Base-by-base conservation (phyloP, 2,329 filamentous ascomycete genomes). In the Fusarium sp. region DNA sequence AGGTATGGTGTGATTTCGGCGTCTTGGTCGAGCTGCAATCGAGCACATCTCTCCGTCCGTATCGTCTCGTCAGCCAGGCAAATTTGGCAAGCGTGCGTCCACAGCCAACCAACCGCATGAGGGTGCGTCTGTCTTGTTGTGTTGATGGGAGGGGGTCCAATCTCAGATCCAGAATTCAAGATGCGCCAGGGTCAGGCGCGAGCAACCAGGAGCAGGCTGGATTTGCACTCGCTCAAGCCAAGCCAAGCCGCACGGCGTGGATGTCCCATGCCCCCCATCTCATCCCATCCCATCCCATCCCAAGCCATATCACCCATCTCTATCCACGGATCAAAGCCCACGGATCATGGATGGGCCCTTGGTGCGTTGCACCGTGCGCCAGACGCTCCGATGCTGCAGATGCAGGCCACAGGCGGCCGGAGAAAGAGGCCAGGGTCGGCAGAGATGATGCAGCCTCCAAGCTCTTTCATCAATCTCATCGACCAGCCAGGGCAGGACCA, bases 1-100 rank as follows among this genome's bases (percentile, higher is more conserved):
- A 60, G 68, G 63, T 68, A 77, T 78, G 77, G 77, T 78, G 77
- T 78, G 76, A 78, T 73, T 76, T 68, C 32, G 66, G 67, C 67
- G 64, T 57, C 64, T 74, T 72, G 76, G 69, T 66, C 67, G 69
- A 70, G 73, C 64, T 70, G 64, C 66, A 69, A 61, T 72, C 71
- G 67, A 70, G 45, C 58, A 69, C 58, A 64, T 43, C 61, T 71
- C 39, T 57, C 57, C 71, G 23, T 72, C 64, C 62, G 65, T 77
- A 76, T 75, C 66, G 66, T 65, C 66, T 75, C 66, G 67, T 65
- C 66, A 71, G 58, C 41, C 70, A 78, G 70, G 68, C 67, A 68
- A 72, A 41, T 67, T 71, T 64, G 62, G 62, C 68, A 68, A 48
- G 62, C 57, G 64, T 68, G 59, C 62, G 56, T 67, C 56, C 48